Percentiles rank a stretch among this genome's conserved stretches.
These are phyloP conservation scores for Elymus sibiricus DNA, from an alignment of 176 grass and related monocot species.

Conservation along the genomic window DNA sequence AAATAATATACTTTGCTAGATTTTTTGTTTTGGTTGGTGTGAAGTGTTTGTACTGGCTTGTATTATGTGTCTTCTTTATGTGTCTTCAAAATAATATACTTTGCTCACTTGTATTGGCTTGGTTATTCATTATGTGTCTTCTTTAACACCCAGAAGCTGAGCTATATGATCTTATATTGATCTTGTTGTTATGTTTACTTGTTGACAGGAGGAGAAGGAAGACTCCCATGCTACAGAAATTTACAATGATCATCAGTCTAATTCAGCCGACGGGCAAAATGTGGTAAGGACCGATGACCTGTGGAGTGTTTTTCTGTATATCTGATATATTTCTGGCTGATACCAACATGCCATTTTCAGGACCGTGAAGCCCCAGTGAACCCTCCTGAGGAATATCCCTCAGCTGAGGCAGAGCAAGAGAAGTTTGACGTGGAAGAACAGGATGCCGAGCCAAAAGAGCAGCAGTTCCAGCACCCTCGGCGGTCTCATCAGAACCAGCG, in stretches of 20 bases:
- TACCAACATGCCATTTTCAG: conserved; percentile 31
- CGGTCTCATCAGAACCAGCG: conserved; percentile 46
- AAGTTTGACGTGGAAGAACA: conserved; percentile 49
- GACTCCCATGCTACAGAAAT: conserved; percentile 26
- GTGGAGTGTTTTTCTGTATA: not conserved
- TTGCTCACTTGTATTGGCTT: not conserved
- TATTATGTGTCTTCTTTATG: no score
- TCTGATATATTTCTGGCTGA: not conserved
- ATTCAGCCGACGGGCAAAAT: conserved; percentile 22
- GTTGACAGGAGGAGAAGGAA: conserved; percentile 37
- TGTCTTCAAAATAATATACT: no score
- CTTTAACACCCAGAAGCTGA: not conserved
- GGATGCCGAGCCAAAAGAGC: conserved; percentile 41
- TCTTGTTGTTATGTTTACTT: conserved; percentile 1
- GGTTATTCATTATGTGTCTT: no score
- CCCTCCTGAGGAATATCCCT: conserved; percentile 22
- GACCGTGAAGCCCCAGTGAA: conserved; percentile 29
- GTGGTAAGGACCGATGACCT: conserved; percentile 21
- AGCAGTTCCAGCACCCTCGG: conserved; percentile 35
- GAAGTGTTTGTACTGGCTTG: no score
- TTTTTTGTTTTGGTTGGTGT: not conserved
- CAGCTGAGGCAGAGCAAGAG: conserved; percentile 44
- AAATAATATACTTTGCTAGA: not conserved
- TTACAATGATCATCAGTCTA: conserved; percentile 29
- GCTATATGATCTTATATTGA: not conserved